A percentile compares a stretch with the other conserved stretches of the same genome.
Evolutionary conservation across 2,329 filamentous ascomycete species (phyloP).

Genomic region (Didymella exigua): DNA sequence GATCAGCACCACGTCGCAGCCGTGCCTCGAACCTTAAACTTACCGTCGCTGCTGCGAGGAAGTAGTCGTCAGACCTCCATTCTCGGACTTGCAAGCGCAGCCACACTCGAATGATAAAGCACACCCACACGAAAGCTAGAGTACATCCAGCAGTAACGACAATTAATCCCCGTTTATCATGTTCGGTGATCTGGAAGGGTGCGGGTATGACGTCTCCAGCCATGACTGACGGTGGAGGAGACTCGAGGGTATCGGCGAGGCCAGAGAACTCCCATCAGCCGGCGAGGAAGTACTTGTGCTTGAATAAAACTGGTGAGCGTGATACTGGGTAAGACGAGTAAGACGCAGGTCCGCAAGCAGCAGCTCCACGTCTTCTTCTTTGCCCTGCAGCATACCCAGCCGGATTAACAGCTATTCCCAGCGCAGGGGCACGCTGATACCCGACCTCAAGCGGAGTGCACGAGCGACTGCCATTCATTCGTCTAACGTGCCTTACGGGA

Average conservation of each 20-base stretch:
- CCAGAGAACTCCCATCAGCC: conserved; percentile 6
- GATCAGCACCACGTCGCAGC: conserved; percentile 17
- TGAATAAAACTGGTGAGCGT: not conserved
- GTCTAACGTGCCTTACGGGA: not conserved
- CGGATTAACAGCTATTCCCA: conserved; percentile 6
- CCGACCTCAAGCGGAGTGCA: conserved; percentile 11
- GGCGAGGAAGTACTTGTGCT: conserved; percentile 5
- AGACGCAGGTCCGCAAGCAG: conserved; percentile 6
- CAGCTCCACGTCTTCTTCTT: conserved; percentile 11
- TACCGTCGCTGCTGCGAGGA: conserved; percentile 32
- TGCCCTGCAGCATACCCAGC: conserved; percentile 12
- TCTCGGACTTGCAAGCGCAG: conserved; percentile 34
- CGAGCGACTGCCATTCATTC: conserved; percentile 8
- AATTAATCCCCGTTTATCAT: conserved; percentile 44
- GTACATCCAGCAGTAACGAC: conserved; percentile 36
- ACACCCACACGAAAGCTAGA: conserved; percentile 39
- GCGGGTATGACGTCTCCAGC: conserved; percentile 30
- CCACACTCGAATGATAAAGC: conserved; percentile 40
- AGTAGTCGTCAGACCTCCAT: conserved; percentile 42
- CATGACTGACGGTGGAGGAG: conserved; percentile 19
- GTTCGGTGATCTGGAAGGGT: conserved; percentile 36
- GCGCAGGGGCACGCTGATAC: conserved; percentile 15
- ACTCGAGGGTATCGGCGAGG: conserved; percentile 2
- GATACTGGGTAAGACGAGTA: conserved; percentile 3
- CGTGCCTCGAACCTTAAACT: conserved; percentile 2